Base-by-base conservation (phyloP, 164 flowering plant genomes). In the Chimonanthus salicifolius region DNA sequence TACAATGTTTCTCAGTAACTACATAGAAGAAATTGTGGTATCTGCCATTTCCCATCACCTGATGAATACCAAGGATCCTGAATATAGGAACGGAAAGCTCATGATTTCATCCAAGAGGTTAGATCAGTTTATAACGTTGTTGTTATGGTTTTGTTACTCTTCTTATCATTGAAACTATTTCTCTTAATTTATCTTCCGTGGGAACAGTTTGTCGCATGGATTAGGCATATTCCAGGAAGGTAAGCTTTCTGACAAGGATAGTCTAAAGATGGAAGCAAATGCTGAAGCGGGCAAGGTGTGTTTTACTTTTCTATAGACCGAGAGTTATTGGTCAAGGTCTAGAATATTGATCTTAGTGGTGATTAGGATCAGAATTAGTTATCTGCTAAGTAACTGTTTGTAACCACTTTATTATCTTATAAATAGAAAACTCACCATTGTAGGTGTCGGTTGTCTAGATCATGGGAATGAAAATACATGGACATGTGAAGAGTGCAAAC, bases 21-120 rank as follows among this genome's bases (percentile, higher is more conserved):
- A 88, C 74, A 90, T 95, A 47, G 94, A 95, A 82, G 99, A 95
- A 85, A 86, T 95, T 79, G 95, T 92, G 58, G 89, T 95, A 1
- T 93, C 98, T 2, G 99, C 99, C 21, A 80, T 95, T 71, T 90
- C 99, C 18, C 84, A 89, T 83, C 98, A 95, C 81, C 81, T 93
- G 80, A 95, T 88, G 96, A 92, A 88, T 68, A 92, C 84, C 78
- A 88, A 86, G 74, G 80, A 92, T 75, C 92, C 87, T 48, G 91
- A 86, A 49, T 95, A 90, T 83, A 84, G 95, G 75, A 92, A 90
- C 80, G 99, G 97, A 72, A 93, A 85, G 71, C 98, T 95, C 47
- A 78, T 95, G 72, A 93, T 95, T 64, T 90, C 99, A 15, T 82
- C 94, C 44, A 75, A 85, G 74, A 95, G 98, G 99, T 89, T 16